phyloP scores from a whole-genome alignment of 345 rosid genomes.

The Mangifera indica region DNA sequence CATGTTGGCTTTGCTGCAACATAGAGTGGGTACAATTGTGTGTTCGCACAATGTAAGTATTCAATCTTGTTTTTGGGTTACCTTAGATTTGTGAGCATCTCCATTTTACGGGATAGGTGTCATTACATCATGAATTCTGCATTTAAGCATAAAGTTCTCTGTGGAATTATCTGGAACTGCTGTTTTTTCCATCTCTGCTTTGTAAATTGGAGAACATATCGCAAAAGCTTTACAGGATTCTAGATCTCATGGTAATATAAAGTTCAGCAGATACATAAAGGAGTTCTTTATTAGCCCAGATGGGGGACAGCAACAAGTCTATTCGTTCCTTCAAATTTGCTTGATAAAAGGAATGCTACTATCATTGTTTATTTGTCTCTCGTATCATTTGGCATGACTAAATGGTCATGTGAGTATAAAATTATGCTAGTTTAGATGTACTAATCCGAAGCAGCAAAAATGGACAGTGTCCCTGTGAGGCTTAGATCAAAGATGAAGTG shows the following conservation, averaged over 20 bases:
- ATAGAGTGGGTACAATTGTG: conserved; percentile 62
- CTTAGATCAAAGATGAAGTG: neutral
- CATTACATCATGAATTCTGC: neutral
- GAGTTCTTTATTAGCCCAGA: neutral
- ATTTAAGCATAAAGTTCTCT: neutral
- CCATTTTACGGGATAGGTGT: neutral
- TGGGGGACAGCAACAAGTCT: too few relatives aligned
- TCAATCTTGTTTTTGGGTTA: neutral
- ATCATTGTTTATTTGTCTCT: neutral
- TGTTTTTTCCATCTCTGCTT: neutral
- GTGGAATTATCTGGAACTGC: neutral
- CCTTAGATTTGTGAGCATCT: conserved; percentile 5
- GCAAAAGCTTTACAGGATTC: neutral
- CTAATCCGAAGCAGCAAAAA: neutral
- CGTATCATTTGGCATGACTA: conserved; percentile 7
- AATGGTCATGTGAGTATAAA: neutral
- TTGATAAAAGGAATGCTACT: too few relatives aligned
- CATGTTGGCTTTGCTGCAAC: conserved; percentile 92
- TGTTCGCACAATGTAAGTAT: conserved; percentile 67
- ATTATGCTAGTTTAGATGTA: neutral
- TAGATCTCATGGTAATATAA: neutral
- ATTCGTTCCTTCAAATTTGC: too few relatives aligned
- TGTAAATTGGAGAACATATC: neutral
- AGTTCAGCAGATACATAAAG: neutral
- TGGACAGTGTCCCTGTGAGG: neutral